Conservation (phyloP, 2,329 filamentous ascomycete genomes). For the Byssothecium circinans region DNA sequence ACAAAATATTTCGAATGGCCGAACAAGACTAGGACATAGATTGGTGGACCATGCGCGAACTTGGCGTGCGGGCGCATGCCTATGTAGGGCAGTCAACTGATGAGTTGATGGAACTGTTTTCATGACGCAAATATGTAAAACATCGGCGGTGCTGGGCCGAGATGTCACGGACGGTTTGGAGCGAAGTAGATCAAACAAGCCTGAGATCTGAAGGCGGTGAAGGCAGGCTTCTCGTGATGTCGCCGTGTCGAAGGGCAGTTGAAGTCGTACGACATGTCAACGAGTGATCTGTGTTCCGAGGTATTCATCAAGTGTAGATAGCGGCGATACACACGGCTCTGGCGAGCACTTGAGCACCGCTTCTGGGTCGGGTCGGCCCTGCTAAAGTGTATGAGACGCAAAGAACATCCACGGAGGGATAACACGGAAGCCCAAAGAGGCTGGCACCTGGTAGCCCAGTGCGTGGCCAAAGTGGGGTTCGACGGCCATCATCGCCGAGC, state of each 20-base stretch:
- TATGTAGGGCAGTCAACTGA: background rate
- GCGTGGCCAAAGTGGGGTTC: slow-evolving; percentile 2
- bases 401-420: background rate
- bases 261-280: too few relatives aligned
- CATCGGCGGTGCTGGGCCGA: slow-evolving; percentile 5
- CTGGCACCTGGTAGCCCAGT: background rate
- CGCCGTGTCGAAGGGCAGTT: background rate
- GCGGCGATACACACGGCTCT: slow-evolving; percentile 1
- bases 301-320: background rate
- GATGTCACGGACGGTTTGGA: slow-evolving; percentile 4
- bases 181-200: slow-evolving; percentile 16
- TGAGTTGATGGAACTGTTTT: slow-evolving; percentile 8
- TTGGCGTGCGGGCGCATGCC: background rate
- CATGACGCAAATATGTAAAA: slow-evolving; percentile 16
- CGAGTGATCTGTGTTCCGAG: too few relatives aligned
- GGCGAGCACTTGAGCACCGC: slow-evolving; percentile 2
- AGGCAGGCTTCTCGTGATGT: slow-evolving; percentile 7
- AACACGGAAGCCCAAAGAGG: background rate
- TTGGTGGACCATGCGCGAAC: background rate
- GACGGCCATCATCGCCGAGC: slow-evolving; percentile 8
- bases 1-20: slow-evolving; percentile 21
- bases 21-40: slow-evolving; percentile 7
- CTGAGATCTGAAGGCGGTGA: slow-evolving; percentile 8
- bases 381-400: background rate
- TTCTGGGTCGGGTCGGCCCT: slow-evolving; percentile 5